phyloP scores from a whole-genome alignment of 2,329 filamentous ascomycete species.

The Botrytis porri region DNA sequence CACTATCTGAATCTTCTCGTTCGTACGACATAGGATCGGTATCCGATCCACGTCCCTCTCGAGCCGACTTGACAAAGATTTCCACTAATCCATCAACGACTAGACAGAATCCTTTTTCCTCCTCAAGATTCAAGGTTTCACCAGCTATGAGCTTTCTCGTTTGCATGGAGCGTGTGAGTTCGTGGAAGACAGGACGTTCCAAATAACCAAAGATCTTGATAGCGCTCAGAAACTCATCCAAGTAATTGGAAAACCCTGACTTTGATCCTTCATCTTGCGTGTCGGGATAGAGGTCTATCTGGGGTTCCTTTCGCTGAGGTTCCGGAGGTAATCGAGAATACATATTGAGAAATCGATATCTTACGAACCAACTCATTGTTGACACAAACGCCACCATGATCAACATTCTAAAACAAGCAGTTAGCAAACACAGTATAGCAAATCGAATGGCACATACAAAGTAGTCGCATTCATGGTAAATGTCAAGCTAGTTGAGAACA shows the following conservation, averaged over 20 bases:
- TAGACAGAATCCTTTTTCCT: conserved; percentile 96
- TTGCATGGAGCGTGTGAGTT: conserved; percentile 97
- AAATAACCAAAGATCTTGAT: conserved; percentile 99
- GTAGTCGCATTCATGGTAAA: conserved; percentile 99
- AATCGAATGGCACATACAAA: conserved; percentile 54
- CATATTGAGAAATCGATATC: conserved; percentile 96
- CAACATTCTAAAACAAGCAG: conserved; percentile 56
- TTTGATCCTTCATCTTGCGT: conserved; percentile 87
- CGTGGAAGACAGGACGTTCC: conserved; percentile 94
- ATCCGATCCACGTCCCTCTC: conserved; percentile 47
- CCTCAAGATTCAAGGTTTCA: conserved; percentile 90
- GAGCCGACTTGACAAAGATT: conserved; percentile 93
- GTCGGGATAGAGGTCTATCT: conserved; percentile 92
- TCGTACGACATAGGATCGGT: conserved; percentile 41
- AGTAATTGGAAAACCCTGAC: conserved; percentile 87
- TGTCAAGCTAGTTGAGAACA: conserved; percentile 90
- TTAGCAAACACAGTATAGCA: conserved; percentile 24
- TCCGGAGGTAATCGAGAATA: conserved; percentile 92
- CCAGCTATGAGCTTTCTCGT: conserved; percentile 94
- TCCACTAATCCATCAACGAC: conserved; percentile 96
- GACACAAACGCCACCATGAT: conserved; percentile 75
- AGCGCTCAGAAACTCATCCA: conserved; percentile 96
- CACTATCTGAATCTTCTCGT: conserved; percentile 56
- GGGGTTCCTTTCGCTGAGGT: conserved; percentile 91
- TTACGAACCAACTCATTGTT: conserved; percentile 87